These are phyloP conservation scores for Jaminaea rosea DNA, from an alignment of 1,284 basidiomycete species.

Conservation along the genomic window DNA sequence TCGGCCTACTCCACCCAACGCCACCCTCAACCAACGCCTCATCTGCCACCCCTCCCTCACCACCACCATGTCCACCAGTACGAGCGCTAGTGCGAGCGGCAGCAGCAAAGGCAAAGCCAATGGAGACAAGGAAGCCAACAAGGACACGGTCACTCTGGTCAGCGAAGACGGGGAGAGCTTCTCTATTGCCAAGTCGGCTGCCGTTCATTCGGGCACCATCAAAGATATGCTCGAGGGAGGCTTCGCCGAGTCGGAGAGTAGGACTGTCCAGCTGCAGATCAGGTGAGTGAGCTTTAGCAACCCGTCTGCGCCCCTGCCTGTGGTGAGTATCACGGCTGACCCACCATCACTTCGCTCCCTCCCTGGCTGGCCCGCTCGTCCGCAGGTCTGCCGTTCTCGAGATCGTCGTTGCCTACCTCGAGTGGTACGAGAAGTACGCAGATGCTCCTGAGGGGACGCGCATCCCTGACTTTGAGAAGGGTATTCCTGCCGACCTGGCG, in stretches of 20 bases:
- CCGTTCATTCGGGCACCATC: background rate
- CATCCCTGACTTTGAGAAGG: constrained; percentile 67
- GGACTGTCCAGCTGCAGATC: constrained; percentile 48
- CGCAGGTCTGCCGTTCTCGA: constrained; percentile 54
- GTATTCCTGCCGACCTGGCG: constrained; percentile 68
- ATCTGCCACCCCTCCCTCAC: too few species aligned
- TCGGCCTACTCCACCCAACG: too few species aligned
- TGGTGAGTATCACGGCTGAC: background rate
- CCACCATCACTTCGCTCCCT: background rate
- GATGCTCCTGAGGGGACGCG: constrained; percentile 58
- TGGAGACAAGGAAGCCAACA: background rate
- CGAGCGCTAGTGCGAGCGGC: too few species aligned
- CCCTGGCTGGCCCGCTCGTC: background rate
- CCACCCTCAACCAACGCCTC: too few species aligned
- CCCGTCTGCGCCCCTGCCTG: background rate
- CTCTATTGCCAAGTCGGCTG: background rate
- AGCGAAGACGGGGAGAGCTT: background rate
- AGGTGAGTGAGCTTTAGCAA: constrained; percentile 35
- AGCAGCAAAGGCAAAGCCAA: too few species aligned
- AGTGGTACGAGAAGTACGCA: constrained; percentile 65
- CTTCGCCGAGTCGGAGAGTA: constrained; percentile 49
- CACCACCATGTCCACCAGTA: too few species aligned
- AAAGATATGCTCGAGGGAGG: constrained; percentile 24
- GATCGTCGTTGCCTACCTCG: constrained; percentile 71
- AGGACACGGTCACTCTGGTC: background rate